Base-by-base conservation (phyloP, 225 moss, liverwort and hornwort species). In the Sphagnum tenellum region DNA sequence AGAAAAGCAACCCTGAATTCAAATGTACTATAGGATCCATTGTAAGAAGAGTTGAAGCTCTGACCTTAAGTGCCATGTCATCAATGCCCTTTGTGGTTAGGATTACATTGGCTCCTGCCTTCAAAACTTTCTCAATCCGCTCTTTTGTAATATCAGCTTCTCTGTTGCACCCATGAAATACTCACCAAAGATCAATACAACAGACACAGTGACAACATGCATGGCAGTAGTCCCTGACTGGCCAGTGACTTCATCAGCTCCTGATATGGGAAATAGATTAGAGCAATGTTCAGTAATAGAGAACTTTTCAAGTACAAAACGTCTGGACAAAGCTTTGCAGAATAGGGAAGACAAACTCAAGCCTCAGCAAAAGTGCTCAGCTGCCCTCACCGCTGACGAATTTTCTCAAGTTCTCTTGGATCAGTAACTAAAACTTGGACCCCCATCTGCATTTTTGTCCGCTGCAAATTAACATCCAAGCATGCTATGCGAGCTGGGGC, bases 391-490 rank as follows among this genome's bases (percentile, higher is more conserved):
- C 89, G 78, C 57, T 81, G 82, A 60, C 88, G 80, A 59, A 94
- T 94, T 66, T 85, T 94, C 64, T 89, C 86, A 67, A 90, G 75
- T 65, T 94, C 94, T 56, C 85, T 77, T 12, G 90, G 94, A 67
- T 94, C 88, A n/a, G 90, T 94, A 12, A 94, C 90, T 12, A 94
- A 83, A 57, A 94, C 90, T 64, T 94, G 94, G 12, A 94, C 82
- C 4, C 94, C 94, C 94, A 94, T 94, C 77, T 90, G 94, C 90
- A 94, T 88, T 74, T 94, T 94, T 64, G 86, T 73, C 66, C 88
- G 90, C 65, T 94, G 90, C 73, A 94, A 75, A 64, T 90, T 90
- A 51, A 94, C 76, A 75, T 94, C 88, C 59, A 94, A 76, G 72
- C 90, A 94, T 52, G 94, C 94, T 77, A 94, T 90, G 55, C 84